These are phyloP conservation scores for Stephania japonica DNA, from an alignment of 164 flowering plant species.

Conservation along the genomic window DNA sequence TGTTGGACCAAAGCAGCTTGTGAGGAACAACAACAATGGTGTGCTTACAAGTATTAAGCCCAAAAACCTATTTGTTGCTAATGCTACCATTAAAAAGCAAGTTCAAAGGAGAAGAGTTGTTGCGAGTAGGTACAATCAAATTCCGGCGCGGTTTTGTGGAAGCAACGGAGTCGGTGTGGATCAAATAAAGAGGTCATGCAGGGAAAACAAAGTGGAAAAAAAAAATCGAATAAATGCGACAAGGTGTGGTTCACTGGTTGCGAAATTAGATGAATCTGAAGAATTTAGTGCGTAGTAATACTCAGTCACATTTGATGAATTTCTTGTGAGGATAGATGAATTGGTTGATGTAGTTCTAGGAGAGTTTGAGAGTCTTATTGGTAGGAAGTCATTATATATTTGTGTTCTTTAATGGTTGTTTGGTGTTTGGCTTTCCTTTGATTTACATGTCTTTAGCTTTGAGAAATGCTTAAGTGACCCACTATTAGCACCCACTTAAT, in stretches of 20 bases:
- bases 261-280: slow-evolving; percentile 16
- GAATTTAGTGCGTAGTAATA: no score
- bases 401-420: no score
- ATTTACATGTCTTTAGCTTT: no score
- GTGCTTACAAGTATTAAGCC: slow-evolving; percentile 48
- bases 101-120: slow-evolving; percentile 50
- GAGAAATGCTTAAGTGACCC: no score
- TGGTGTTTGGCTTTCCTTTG: no score
- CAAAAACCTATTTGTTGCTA: slow-evolving; percentile 56
- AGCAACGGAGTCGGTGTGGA: slow-evolving; percentile 14
- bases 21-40: slow-evolving; percentile 40
- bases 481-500: no score
- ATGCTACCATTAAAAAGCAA: slow-evolving; percentile 34
- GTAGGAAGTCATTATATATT: no score
- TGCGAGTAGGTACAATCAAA: slow-evolving; percentile 61
- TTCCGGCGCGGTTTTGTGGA: slow-evolving; percentile 14
- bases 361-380: no score
- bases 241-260: slow-evolving; percentile 34
- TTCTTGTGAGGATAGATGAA: no score
- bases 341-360: no score
- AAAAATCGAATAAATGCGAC: slow-evolving; percentile 27
- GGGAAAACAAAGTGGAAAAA: slow-evolving; percentile 42
- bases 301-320: no score
- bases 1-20: slow-evolving; percentile 38
- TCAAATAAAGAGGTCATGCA: slow-evolving; percentile 48